phyloP scores from a whole-genome alignment of 257 asterid genomes.

The Salvia rosmarinus region DNA sequence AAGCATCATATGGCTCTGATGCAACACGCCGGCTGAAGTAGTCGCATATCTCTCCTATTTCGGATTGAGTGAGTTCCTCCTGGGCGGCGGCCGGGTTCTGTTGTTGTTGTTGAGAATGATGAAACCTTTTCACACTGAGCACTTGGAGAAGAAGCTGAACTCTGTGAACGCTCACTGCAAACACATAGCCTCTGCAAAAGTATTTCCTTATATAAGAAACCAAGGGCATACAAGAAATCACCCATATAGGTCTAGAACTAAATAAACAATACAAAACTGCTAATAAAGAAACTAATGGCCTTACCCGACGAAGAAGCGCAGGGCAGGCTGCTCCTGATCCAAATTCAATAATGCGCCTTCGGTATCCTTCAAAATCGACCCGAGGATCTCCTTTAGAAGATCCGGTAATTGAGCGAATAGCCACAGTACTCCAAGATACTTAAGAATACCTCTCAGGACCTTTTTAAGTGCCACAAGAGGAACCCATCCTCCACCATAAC shows the following conservation, averaged over 20 bases:
- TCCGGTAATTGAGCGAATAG: constrained; percentile 97
- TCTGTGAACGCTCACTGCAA: constrained; percentile 99
- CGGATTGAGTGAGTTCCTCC: constrained; percentile 93
- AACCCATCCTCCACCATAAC: constrained; percentile 99
- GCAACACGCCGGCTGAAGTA: constrained; percentile 99
- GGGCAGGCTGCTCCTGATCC: constrained; percentile 99
- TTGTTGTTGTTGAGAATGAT: constrained; percentile 92
- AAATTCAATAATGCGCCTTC: constrained; percentile 95
- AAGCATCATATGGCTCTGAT: constrained; percentile 99
- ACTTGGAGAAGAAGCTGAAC: constrained; percentile 99
- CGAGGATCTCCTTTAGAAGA: constrained; percentile 91
- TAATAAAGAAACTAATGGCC: constrained; percentile 11
- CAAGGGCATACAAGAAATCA: constrained; percentile 27
- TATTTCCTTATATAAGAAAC: constrained; percentile 31
- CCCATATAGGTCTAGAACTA: constrained; percentile 15
- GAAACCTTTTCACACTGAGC: constrained; percentile 88
- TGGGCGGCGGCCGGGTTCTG: constrained; percentile 75
- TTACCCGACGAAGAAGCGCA: constrained; percentile 99
- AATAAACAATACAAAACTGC: constrained; percentile 17
- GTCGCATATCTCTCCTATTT: constrained; percentile 94
- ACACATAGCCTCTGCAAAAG: constrained; percentile 84
- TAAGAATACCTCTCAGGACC: constrained; percentile 94
- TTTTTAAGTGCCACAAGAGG: constrained; percentile 97
- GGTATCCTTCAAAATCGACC: constrained; percentile 94
- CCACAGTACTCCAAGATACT: constrained; percentile 99